Evolutionary conservation across 2,329 filamentous ascomycete genomes (phyloP).

Genomic region (Fonsecaea monophora): DNA sequence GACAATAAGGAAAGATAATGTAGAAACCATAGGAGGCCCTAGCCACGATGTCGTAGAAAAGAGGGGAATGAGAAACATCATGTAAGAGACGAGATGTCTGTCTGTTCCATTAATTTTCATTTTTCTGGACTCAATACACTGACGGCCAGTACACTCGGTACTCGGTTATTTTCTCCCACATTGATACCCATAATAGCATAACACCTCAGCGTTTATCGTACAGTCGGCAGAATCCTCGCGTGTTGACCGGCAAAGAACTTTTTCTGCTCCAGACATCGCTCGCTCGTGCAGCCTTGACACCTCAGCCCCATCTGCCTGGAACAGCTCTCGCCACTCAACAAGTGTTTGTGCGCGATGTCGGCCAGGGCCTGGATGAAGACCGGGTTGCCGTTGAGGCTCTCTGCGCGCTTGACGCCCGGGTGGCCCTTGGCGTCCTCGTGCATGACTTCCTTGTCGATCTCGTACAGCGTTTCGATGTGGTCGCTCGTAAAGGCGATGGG

Average conservation of each 20-base stretch:
- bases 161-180: background rate
- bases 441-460: constrained; percentile 94
- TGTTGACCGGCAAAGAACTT: constrained; percentile 64
- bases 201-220: constrained; percentile 22
- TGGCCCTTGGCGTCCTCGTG: constrained; percentile 73
- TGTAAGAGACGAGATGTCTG: too few relatives aligned
- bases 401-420: constrained; percentile 83
- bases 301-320: constrained; percentile 87
- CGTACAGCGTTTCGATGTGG: constrained; percentile 95
- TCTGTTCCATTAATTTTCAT: too few relatives aligned
- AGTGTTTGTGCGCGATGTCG: constrained; percentile 81
- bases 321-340: constrained; percentile 72
- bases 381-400: constrained; percentile 88
- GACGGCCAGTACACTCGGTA: too few relatives aligned
- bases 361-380: constrained; percentile 91
- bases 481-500: constrained; percentile 99
- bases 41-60: too few relatives aligned
- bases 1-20: too few relatives aligned
- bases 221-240: constrained; percentile 32
- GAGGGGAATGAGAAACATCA: too few relatives aligned
- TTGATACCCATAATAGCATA: background rate
- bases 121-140: too few relatives aligned
- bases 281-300: constrained; percentile 92
- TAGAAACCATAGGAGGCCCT: too few relatives aligned
- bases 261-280: constrained; percentile 77